Percentiles rank a stretch among this genome's conserved stretches.
These are phyloP conservation scores for Rhodotorula sp. DNA, from an alignment of 1,284 basidiomycete species.

Conservation along the genomic window DNA sequence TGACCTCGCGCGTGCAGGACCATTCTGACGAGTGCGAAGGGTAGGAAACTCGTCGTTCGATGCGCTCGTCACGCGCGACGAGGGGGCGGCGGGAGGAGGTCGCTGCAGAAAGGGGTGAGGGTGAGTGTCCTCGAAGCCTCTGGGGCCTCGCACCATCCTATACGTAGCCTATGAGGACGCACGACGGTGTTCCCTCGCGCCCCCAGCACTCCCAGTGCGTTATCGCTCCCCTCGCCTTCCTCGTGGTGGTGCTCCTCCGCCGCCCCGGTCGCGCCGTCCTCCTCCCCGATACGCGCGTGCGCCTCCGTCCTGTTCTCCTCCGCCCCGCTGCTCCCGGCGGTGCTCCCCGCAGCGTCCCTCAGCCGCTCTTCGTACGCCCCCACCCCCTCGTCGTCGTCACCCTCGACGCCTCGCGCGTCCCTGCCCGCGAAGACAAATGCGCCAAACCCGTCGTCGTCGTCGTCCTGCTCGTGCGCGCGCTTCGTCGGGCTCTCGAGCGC, in stretches of 20 bases:
- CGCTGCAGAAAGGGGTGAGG: constrained; percentile 5
- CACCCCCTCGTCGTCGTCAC: constrained; percentile 4
- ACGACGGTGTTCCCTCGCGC: background rate
- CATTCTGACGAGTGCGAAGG: background rate
- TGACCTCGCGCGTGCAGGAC: constrained; percentile 21
- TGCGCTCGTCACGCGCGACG: constrained; percentile 11
- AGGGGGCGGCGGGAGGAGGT: background rate
- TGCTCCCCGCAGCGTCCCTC: background rate
- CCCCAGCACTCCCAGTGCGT: no score
- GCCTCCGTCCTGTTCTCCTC: background rate
- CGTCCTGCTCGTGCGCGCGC: no score
- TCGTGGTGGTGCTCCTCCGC: background rate
- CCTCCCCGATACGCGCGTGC: background rate
- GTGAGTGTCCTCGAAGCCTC: background rate
- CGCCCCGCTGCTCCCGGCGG: background rate
- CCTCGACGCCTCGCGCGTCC: constrained; percentile 15
- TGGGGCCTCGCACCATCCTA: no score
- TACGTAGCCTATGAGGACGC: fast-evolving
- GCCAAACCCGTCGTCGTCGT: constrained; percentile 22
- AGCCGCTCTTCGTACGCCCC: constrained; percentile 18
- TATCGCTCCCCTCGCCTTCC: background rate
- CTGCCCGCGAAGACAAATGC: constrained; percentile 40
- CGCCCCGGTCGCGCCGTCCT: background rate
- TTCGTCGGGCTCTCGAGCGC: no score
- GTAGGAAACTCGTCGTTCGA: constrained; percentile 28